These are phyloP conservation scores for Adenanthera pavonina DNA, from an alignment of 306 rosid genomes.

Conservation along the genomic window DNA sequence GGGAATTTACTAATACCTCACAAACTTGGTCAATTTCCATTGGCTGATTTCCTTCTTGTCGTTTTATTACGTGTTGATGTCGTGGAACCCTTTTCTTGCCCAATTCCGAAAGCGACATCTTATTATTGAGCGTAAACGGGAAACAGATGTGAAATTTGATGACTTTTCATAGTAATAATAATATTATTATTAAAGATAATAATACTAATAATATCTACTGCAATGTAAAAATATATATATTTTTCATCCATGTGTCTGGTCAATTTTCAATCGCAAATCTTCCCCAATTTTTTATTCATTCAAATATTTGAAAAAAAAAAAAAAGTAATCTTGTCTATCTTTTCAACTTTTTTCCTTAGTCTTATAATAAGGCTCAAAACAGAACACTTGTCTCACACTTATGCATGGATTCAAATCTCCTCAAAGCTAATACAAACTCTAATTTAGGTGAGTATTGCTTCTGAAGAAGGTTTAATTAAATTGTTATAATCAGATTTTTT, in stretches of 20 bases:
- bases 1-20: not conserved
- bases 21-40: not conserved
- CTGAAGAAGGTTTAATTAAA: no score
- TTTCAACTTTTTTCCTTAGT: not conserved
- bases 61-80: conserved; percentile 9
- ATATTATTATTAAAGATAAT: not conserved
- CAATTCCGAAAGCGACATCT: conserved; percentile 4
- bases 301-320: not conserved
- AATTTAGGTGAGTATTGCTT: no score
- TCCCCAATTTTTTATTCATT: conserved; percentile 1
- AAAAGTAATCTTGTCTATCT: not conserved
- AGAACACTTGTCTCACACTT: no score
- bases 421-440: no score
- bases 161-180: conserved; percentile 32
- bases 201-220: not conserved
- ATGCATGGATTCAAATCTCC: no score
- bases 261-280: conserved; percentile 23
- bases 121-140: conserved; percentile 14
- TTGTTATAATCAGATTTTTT: no score
- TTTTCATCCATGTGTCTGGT: conserved; percentile 46
- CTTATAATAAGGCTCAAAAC: no score
- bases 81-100: conserved; percentile 37
- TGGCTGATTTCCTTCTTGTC: not conserved
- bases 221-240: not conserved
- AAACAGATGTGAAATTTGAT: conserved; percentile 31